phyloP scores from a whole-genome alignment of 2,329 filamentous ascomycete genomes.

The Magnaporthiopsis incrustans region DNA sequence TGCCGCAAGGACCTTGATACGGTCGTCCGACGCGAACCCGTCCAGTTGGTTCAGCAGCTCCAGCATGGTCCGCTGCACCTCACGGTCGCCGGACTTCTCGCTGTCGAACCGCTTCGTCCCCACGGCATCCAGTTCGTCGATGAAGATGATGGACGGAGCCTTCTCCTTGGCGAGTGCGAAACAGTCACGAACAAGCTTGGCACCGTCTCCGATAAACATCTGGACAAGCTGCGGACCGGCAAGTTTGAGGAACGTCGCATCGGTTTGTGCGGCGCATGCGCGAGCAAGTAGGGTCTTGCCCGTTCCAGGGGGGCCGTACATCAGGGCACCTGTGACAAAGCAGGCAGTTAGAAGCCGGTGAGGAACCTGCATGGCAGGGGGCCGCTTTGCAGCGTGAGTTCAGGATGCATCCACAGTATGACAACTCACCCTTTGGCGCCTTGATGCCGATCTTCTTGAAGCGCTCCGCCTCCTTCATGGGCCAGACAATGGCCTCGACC shows the following conservation, averaged over 20 bases:
- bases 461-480: slow-evolving; percentile 98
- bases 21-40: slow-evolving; percentile 92
- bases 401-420: background rate
- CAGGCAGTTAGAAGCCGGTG: slow-evolving; percentile 4
- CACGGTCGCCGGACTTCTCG: slow-evolving; percentile 94
- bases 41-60: slow-evolving; percentile 98
- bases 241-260: slow-evolving; percentile 97
- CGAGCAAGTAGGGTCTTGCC: slow-evolving; percentile 88
- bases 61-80: slow-evolving; percentile 98
- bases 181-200: slow-evolving; percentile 94
- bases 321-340: slow-evolving; percentile 66
- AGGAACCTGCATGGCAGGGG: too few species aligned
- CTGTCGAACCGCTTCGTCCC: slow-evolving; percentile 98
- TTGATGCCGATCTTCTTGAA: slow-evolving; percentile 99
- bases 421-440: slow-evolving; percentile 77
- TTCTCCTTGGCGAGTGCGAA: slow-evolving; percentile 98
- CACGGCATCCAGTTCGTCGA: slow-evolving; percentile 96
- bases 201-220: slow-evolving; percentile 99
- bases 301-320: slow-evolving; percentile 92
- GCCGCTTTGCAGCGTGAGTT: background rate
- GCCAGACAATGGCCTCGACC: slow-evolving; percentile 97
- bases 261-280: slow-evolving; percentile 94
- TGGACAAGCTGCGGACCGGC: slow-evolving; percentile 96
- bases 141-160: slow-evolving; percentile 98
- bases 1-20: slow-evolving; percentile 91